Conservation (phyloP, 2,329 filamentous ascomycete species). For the Trichoderma koningii region DNA sequence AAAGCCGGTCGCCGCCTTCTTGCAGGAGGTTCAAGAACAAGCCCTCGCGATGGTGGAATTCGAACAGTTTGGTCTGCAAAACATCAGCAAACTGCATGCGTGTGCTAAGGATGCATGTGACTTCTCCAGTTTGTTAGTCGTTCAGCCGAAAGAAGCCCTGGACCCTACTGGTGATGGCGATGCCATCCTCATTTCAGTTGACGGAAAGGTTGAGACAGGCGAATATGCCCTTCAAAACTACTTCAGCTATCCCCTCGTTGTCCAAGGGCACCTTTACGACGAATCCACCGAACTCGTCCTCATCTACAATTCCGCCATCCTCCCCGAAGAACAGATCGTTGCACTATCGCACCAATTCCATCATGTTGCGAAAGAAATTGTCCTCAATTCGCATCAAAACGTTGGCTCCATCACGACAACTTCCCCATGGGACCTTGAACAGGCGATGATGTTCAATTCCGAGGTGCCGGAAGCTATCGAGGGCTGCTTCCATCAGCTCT, state of each 20-base stretch:
- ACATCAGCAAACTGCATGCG: constrained; percentile 29
- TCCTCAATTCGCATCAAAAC: background rate
- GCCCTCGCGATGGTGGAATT: constrained; percentile 27
- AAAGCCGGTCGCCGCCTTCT: constrained; percentile 1
- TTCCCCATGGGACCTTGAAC: background rate
- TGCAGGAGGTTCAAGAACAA: constrained; percentile 27
- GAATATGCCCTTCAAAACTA: constrained; percentile 6
- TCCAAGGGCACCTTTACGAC: background rate
- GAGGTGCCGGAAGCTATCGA: background rate
- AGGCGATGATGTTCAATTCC: background rate
- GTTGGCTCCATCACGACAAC: background rate
- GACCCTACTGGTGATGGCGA: background rate
- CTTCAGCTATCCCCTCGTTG: constrained; percentile 24
- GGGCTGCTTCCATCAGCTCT: constrained; percentile 15
- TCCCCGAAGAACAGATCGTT: background rate
- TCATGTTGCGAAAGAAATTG: background rate
- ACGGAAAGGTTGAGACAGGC: background rate
- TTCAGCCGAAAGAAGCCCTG: constrained; percentile 23
- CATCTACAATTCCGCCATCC: constrained; percentile 9
- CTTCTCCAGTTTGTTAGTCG: constrained; percentile 31
- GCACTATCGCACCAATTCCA: constrained; percentile 12
- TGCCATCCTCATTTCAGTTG: background rate
- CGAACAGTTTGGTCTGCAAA: constrained; percentile 33
- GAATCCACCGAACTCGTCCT: background rate
- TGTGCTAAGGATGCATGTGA: constrained; percentile 28